phyloP scores from a whole-genome alignment of 1,139 yeast genomes.

The Zhuliangozyma parablackwelliae region DNA sequence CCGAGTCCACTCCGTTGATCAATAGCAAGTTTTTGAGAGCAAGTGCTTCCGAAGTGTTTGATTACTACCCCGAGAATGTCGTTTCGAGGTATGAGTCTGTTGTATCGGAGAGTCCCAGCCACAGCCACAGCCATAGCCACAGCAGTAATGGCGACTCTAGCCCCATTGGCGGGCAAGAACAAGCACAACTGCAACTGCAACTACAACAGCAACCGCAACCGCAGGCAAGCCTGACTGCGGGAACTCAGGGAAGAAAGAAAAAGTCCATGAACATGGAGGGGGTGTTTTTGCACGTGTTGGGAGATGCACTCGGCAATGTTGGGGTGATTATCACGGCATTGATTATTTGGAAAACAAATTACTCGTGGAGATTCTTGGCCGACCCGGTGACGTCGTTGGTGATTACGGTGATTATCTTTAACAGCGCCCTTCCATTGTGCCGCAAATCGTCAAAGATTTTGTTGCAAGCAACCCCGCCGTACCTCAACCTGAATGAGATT shows the following conservation, averaged over 20 bases:
- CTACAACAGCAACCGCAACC: neutral
- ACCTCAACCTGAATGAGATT: slow-evolving; percentile 71
- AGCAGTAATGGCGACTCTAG: neutral
- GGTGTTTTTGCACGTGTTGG: slow-evolving; percentile 88
- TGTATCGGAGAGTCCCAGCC: neutral
- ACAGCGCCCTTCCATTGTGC: slow-evolving; percentile 89
- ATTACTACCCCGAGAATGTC: slow-evolving; percentile 38
- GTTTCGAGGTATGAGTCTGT: slow-evolving; percentile 24
- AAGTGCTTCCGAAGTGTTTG: slow-evolving; percentile 24
- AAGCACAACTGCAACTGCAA: neutral
- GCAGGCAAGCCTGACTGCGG: too few species aligned
- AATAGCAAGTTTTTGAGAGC: slow-evolving; percentile 9
- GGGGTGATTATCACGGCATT: slow-evolving; percentile 90
- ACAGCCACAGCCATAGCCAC: neutral
- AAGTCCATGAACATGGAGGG: slow-evolving; percentile 95
- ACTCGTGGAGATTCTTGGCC: slow-evolving; percentile 77
- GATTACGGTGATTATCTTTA: slow-evolving; percentile 82
- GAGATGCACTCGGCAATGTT: slow-evolving; percentile 92
- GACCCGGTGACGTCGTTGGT: slow-evolving; percentile 85
- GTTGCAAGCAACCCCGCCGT: slow-evolving; percentile 87
- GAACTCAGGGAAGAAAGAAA: slow-evolving; percentile 18
- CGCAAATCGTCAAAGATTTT: slow-evolving; percentile 81
- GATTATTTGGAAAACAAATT: slow-evolving; percentile 91
- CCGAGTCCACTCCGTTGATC: slow-evolving; percentile 12
- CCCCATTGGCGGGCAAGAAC: neutral